Base-by-base conservation (phyloP, 1,139 yeast species). In the Scheffersomyces illinoinensis region DNA sequence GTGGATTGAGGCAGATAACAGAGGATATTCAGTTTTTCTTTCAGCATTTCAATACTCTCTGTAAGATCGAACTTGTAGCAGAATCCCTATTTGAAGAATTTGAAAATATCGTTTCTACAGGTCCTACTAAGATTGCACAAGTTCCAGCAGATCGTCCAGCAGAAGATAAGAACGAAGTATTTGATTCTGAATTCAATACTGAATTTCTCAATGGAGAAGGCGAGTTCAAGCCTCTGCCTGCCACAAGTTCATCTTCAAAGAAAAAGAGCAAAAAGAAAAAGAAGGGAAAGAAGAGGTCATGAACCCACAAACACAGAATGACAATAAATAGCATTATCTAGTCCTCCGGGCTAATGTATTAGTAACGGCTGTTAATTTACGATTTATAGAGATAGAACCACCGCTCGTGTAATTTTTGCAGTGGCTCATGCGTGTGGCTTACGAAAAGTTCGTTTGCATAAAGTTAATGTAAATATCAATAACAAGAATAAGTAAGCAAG, bases 51-150 rank as follows among this genome's bases (percentile, higher is more conserved):
- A 75, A 76, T 57, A 66, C 72, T 0, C 62, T 75, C 49, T 71
- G 78, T 61, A 74, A 74, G 57, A 65, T 76, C n/a, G 78, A 74
- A 54, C 64, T 62, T 53, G 62, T 76, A 50, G 77, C 77, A 1
- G 76, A 74, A 56, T 51, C 60, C 4, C 59, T 75, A 50, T 76
- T 74, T 60, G 71, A 66, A 18, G 68, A 63, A 53, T 70, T 75
- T 57, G 78, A 76, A 56, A 62, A 65, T 2, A 60, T 68, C 3
- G 66, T 72, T 2, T 62, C 73, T 4, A 64, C 64, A 0, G 75
- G 73, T 6, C 52, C 51, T 6, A 50, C 19, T 5, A 46, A 18
- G 39, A 21, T 53, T 48, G 54, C 23, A 47, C 18, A 19, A 5
- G 50, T n/a, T 12, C 6, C 52, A 21, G 49, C 23, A 8, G 52